Percentiles rank a stretch among this genome's conserved stretches.
phyloP scores from a whole-genome alignment of 2,329 filamentous ascomycete species.

The Basipetospora chlamydospora region DNA sequence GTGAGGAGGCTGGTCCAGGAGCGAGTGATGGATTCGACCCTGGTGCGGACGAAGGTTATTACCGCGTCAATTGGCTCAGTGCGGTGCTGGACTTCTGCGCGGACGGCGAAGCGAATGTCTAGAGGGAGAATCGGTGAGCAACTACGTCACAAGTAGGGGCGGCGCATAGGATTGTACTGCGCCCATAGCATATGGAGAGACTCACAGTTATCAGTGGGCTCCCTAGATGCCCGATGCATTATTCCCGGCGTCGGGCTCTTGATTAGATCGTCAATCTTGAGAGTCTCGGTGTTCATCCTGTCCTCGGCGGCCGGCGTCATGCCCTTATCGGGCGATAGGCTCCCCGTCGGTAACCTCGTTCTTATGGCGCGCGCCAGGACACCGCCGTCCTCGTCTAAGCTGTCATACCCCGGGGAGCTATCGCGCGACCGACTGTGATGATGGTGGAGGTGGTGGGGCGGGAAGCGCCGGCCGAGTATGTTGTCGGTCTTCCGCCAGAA shows the following conservation, averaged over 20 bases:
- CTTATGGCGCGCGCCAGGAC: constrained; percentile 37
- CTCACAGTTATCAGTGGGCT: constrained; percentile 39
- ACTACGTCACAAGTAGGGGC: too few species aligned
- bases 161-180: too few species aligned
- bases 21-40: constrained; percentile 45
- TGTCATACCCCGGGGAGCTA: background rate
- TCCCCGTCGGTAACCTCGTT: constrained; percentile 40
- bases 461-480: constrained; percentile 31
- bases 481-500: constrained; percentile 46
- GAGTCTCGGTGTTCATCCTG: constrained; percentile 21
- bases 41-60: constrained; percentile 47
- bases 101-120: constrained; percentile 81
- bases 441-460: constrained; percentile 14
- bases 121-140: constrained; percentile 6
- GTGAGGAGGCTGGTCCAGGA: constrained; percentile 55
- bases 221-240: too few species aligned
- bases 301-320: constrained; percentile 31
- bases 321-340: constrained; percentile 39
- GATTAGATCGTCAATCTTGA: constrained; percentile 20
- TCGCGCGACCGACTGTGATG: constrained; percentile 7
- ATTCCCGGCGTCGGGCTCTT: constrained; percentile 16
- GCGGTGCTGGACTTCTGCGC: constrained; percentile 76
- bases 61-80: constrained; percentile 70
- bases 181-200: too few species aligned
- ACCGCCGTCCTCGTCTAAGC: constrained; percentile 18